These are phyloP conservation scores for Gigaspora rosea DNA, from an alignment of 192 early-diverging fungal genomes.

Conservation along the genomic window DNA sequence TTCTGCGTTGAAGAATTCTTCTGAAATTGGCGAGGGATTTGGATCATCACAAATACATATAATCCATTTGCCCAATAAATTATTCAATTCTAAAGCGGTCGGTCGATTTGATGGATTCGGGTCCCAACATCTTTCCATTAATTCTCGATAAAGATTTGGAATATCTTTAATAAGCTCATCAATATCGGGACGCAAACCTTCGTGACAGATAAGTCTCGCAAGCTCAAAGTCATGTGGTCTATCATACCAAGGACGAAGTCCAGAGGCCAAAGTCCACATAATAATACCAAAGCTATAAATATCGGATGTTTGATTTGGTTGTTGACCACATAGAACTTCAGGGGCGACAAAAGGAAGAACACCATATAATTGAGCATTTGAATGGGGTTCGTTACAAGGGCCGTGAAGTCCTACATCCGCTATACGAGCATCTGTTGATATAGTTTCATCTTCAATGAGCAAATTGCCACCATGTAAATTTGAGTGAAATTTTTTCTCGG, in stretches of 20 bases:
- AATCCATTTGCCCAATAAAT: conserved; percentile 9
- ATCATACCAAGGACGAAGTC: background rate
- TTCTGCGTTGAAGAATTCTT: background rate
- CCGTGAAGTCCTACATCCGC: conserved; percentile 1
- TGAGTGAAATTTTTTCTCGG: background rate
- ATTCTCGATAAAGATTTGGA: background rate
- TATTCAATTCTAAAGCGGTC: background rate
- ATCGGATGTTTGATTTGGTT: background rate
- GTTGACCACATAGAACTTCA: background rate
- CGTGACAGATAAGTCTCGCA: background rate
- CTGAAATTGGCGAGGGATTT: background rate
- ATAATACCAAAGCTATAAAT: conserved; percentile 11
- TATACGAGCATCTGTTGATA: conserved; percentile 2
- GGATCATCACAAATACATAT: conserved; percentile 4
- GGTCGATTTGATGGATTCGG: background rate
- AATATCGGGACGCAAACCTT: background rate
- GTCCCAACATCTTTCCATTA: conserved; percentile 3
- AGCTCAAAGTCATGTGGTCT: background rate
- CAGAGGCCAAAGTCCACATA: background rate
- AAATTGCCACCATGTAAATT: conserved; percentile 6
- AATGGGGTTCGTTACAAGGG: background rate
- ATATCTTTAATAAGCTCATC: background rate
- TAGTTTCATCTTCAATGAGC: background rate
- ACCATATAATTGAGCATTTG: background rate
- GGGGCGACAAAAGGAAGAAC: conserved; percentile 3